A percentile compares a stretch with the other conserved stretches of the same genome.
Evolutionary conservation across 2,329 filamentous ascomycete genomes (phyloP).

Genomic region (Byssothecium circinans): DNA sequence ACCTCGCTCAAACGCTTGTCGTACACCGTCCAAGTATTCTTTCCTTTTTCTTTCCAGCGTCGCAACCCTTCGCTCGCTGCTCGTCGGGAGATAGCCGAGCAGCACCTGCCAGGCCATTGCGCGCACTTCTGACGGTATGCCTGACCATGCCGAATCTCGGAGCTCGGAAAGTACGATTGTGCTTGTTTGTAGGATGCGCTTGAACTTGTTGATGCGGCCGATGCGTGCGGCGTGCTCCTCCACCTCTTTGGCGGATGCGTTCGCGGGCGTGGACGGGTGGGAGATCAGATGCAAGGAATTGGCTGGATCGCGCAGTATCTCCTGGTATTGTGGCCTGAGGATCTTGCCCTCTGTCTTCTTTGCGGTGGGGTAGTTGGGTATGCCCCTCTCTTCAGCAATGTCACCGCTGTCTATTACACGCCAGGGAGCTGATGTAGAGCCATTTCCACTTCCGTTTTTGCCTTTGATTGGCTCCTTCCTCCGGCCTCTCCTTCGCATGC

Average conservation of each 20-base stretch:
- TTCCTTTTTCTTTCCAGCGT: conserved; percentile 93
- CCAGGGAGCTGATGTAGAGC: conserved; percentile 41
- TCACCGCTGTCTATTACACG: conserved; percentile 82
- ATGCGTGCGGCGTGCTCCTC: conserved; percentile 87
- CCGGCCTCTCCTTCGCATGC: conserved; percentile 75
- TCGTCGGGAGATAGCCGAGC: conserved; percentile 94
- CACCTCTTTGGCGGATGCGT: conserved; percentile 78
- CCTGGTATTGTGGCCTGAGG: conserved; percentile 93
- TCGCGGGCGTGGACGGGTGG: conserved; percentile 72
- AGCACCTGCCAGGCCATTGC: conserved; percentile 99
- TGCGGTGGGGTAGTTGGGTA: conserved; percentile 80
- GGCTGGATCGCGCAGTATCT: conserved; percentile 81
- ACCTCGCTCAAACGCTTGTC: conserved; percentile 63
- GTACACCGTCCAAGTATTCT: conserved; percentile 92
- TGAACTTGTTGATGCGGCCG: conserved; percentile 97
- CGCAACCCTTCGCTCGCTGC: conserved; percentile 85
- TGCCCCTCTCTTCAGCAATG: conserved; percentile 86
- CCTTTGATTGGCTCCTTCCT: conserved; percentile 48
- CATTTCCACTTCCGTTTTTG: conserved; percentile 47
- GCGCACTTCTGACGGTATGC: conserved; percentile 89
- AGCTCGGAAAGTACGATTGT: conserved; percentile 85
- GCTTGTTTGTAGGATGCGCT: conserved; percentile 88
- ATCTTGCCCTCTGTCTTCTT: conserved; percentile 95
- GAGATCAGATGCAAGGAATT: conserved; percentile 94
- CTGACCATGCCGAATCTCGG: conserved; percentile 86